A percentile compares a stretch with the other conserved stretches of the same genome.
These are phyloP conservation scores for Solanum infundibuliforme DNA, from an alignment of 257 asterid species.

Conservation along the genomic window DNA sequence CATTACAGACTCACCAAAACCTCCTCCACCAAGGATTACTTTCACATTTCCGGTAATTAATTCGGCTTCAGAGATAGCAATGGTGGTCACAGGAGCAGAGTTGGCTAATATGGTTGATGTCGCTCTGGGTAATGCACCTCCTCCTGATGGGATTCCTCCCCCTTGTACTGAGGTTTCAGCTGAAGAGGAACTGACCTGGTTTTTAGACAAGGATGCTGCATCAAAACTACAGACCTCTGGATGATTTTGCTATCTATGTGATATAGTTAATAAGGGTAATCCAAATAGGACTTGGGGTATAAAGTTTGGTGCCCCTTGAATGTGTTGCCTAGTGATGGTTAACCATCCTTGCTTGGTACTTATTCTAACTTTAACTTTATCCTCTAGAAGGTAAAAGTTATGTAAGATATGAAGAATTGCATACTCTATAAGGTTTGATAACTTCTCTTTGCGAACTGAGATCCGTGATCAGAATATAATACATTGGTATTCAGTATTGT, in stretches of 20 bases:
- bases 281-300: background rate
- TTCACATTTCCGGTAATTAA: constrained; percentile 83
- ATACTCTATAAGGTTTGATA: background rate
- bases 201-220: constrained; percentile 73
- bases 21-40: constrained; percentile 79
- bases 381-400: background rate
- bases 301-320: background rate
- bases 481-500: background rate
- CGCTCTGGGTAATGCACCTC: constrained; percentile 16
- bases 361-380: background rate
- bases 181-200: constrained; percentile 57
- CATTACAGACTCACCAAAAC: constrained; percentile 75
- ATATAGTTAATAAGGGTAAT: background rate
- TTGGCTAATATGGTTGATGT: constrained; percentile 36
- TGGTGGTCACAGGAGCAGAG: constrained; percentile 68
- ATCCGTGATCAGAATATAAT: background rate
- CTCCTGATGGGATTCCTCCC: constrained; percentile 16
- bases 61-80: constrained; percentile 69
- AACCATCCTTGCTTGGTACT: background rate
- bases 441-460: background rate
- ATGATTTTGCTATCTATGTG: background rate
- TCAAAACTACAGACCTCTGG: constrained; percentile 24
- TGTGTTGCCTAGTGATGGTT: background rate
- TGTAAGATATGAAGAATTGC: background rate
- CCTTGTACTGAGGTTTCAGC: constrained; percentile 52